phyloP scores from a whole-genome alignment of 768 basidiomycete species.

The Pleurotus djamor region DNA sequence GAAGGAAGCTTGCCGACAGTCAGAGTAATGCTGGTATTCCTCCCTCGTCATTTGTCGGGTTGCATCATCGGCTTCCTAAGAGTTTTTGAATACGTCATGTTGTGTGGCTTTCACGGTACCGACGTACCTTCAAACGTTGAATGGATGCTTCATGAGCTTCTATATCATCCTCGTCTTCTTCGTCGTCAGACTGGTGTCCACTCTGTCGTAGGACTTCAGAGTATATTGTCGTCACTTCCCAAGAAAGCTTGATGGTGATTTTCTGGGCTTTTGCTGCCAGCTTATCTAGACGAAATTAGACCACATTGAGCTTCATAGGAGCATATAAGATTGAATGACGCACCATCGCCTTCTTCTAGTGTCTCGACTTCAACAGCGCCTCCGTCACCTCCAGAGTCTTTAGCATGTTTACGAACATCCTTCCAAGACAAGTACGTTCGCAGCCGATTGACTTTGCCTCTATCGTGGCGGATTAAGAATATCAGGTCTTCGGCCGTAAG shows the following conservation, averaged over 20 bases:
- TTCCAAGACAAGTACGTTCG: constrained; percentile 96
- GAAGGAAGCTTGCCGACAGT: constrained; percentile 95
- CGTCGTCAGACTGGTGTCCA: constrained; percentile 87
- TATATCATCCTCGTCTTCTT: constrained; percentile 94
- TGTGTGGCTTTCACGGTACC: not conserved
- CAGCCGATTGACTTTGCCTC: constrained; percentile 90
- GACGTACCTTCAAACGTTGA: constrained; percentile 69
- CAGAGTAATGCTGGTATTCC: constrained; percentile 96
- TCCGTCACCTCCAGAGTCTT: constrained; percentile 83
- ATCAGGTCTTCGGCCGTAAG: constrained; percentile 94
- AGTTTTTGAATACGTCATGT: not conserved
- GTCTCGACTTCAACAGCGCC: constrained; percentile 82
- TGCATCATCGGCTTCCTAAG: constrained; percentile 89
- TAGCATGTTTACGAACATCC: constrained; percentile 93
- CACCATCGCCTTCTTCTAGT: constrained; percentile 83
- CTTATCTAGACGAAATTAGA: constrained; percentile 50
- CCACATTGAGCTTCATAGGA: too few relatives aligned
- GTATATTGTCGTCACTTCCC: constrained; percentile 93
- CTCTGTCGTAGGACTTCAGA: constrained; percentile 77
- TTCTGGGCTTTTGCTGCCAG: constrained; percentile 84
- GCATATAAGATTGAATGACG: constrained; percentile 12
- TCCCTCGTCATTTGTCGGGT: constrained; percentile 96
- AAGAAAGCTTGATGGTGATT: constrained; percentile 92
- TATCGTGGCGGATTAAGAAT: constrained; percentile 92
- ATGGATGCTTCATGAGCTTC: constrained; percentile 96